phyloP scores from a whole-genome alignment of 2,329 filamentous ascomycete species.

The Ceratocystiopsis minuta region DNA sequence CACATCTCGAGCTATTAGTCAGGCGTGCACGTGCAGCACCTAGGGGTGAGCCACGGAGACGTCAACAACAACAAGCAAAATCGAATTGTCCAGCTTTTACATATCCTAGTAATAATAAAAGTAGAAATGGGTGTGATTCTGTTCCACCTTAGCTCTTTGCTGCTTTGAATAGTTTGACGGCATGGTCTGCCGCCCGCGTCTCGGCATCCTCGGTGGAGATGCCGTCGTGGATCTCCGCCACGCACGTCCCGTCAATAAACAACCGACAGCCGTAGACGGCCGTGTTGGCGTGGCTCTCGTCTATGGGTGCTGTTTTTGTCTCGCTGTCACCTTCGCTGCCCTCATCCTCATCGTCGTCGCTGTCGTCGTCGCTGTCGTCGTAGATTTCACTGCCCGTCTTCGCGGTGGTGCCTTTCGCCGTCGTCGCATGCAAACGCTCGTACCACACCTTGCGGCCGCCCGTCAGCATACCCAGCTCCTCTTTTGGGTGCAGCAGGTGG shows the following conservation, averaged over 20 bases:
- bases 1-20: no score
- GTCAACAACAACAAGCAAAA: no score
- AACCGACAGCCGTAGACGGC: slow-evolving; percentile 26
- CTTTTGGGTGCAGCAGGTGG: slow-evolving; percentile 46
- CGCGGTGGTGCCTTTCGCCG: slow-evolving; percentile 4
- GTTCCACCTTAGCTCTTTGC: no score
- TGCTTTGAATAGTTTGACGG: slow-evolving; percentile 18
- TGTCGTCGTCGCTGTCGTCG: slow-evolving; percentile 6
- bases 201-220: slow-evolving; percentile 32
- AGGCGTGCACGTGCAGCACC: no score
- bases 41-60: no score
- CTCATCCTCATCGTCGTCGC: no score
- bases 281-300: not conserved
- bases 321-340: not conserved
- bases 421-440: slow-evolving; percentile 14
- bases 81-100: no score
- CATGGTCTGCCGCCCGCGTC: slow-evolving; percentile 35
- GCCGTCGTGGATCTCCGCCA: slow-evolving; percentile 28
- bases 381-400: not conserved
- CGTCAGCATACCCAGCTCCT: slow-evolving; percentile 44
- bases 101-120: no score
- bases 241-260: slow-evolving; percentile 25
- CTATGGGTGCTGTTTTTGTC: no score
- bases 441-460: slow-evolving; percentile 36
- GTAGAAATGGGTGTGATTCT: no score